phyloP scores from a whole-genome alignment of 2,329 filamentous ascomycete genomes.

The Daldinia sp. region DNA sequence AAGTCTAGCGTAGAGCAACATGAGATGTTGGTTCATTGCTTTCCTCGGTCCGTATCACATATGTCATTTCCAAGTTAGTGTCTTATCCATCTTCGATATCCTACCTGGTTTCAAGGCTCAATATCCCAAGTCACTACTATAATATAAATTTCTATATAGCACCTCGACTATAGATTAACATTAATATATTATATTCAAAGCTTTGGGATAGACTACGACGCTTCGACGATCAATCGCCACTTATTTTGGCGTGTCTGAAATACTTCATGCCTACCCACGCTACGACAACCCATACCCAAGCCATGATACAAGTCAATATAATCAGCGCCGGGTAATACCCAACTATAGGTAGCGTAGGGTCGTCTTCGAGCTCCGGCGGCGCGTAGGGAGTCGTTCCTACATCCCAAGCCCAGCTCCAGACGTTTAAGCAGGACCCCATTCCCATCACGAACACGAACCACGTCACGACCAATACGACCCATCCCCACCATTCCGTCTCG shows the following conservation, averaged over 20 bases:
- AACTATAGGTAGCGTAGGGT: constrained; percentile 91
- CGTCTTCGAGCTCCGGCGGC: constrained; percentile 92
- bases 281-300: constrained; percentile 97
- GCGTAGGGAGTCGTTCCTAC: constrained; percentile 96
- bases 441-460: constrained; percentile 97
- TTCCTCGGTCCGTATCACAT: neutral
- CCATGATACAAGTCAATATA: constrained; percentile 93
- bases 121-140: neutral
- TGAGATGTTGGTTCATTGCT: neutral
- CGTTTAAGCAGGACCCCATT: constrained; percentile 92
- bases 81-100: neutral
- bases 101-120: neutral
- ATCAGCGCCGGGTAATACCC: constrained; percentile 97
- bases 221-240: constrained; percentile 58
- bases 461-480: constrained; percentile 87
- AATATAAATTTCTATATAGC: neutral
- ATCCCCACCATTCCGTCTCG: constrained; percentile 98
- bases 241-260: constrained; percentile 95
- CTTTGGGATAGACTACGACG: neutral
- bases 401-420: constrained; percentile 99
- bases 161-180: neutral
- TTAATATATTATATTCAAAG: constrained; percentile 3
- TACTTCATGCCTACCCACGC: constrained; percentile 99
- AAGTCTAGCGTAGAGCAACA: neutral
- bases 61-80: neutral